Percentiles rank a stretch among this genome's conserved stretches.
These are phyloP conservation scores for Psidium guajava DNA, from an alignment of 345 rosid species.

Conservation along the genomic window DNA sequence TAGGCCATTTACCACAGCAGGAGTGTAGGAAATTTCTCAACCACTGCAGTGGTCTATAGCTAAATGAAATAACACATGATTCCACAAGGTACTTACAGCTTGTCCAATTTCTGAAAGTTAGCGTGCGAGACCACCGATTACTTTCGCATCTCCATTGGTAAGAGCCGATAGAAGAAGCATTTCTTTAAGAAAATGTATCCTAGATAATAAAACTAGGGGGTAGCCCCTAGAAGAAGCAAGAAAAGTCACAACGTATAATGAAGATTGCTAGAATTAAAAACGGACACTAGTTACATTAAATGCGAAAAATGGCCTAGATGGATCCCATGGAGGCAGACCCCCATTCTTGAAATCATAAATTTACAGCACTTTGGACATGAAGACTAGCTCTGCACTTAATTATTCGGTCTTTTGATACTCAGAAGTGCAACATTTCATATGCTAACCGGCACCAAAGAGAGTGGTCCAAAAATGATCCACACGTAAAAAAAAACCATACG, in stretches of 20 bases:
- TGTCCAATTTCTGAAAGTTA: constrained; percentile 94
- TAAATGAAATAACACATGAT: background rate
- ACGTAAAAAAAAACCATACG: background rate
- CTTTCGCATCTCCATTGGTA: constrained; percentile 54
- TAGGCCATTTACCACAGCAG: background rate
- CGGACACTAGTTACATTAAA: background rate
- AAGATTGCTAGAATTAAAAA: background rate
- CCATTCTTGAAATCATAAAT: background rate
- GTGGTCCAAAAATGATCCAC: background rate
- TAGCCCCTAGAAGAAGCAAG: constrained; percentile 52
- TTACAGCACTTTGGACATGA: background rate
- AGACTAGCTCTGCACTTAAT: background rate
- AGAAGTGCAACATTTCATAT: background rate
- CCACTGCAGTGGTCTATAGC: background rate
- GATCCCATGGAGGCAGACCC: background rate
- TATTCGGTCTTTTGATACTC: background rate
- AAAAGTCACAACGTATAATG: background rate
- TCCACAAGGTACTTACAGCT: constrained; percentile 49
- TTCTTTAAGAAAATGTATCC: constrained; percentile 73
- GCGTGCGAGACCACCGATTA: constrained; percentile 81
- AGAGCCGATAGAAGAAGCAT: constrained; percentile 73
- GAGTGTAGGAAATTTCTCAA: background rate
- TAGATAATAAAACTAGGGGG: constrained; percentile 70
- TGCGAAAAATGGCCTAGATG: background rate
- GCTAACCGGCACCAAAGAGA: background rate